Conservation (phyloP, 768 basidiomycete species). For the Amanita thiersii region DNA sequence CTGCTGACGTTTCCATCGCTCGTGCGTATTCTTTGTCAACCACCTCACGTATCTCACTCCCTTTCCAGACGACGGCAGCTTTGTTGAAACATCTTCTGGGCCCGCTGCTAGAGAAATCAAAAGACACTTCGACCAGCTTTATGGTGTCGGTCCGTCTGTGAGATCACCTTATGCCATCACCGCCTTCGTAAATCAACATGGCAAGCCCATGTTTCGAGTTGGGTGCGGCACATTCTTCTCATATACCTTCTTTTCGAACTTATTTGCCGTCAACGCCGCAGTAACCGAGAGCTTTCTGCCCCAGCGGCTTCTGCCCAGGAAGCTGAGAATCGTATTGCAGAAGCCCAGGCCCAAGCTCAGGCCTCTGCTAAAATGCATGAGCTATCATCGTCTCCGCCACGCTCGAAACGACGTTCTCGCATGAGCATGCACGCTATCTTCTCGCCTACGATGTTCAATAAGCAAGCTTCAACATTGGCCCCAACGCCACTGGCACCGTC, state of each 20-base stretch:
- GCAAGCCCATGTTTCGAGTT: conserved; percentile 69
- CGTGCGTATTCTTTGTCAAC: conserved; percentile 29
- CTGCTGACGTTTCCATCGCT: conserved; percentile 52
- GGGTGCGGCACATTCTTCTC: conserved; percentile 40
- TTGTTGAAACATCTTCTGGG: conserved; percentile 75
- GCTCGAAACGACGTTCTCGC: conserved; percentile 47
- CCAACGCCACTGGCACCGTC: neutral
- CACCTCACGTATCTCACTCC: conserved; percentile 11
- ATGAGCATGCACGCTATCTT: conserved; percentile 58
- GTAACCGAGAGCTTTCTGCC: conserved; percentile 53
- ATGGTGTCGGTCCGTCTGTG: conserved; percentile 57
- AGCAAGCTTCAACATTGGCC: conserved; percentile 15
- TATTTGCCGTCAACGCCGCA: conserved; percentile 17
- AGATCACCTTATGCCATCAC: conserved; percentile 79
- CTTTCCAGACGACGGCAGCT: conserved; percentile 55
- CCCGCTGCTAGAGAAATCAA: conserved; percentile 73
- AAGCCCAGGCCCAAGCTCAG: conserved; percentile 15
- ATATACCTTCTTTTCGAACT: conserved; percentile 1
- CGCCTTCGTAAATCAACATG: conserved; percentile 76
- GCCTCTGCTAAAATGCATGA: conserved; percentile 22
- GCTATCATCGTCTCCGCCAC: conserved; percentile 27
- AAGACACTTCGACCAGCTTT: conserved; percentile 59
- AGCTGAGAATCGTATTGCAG: conserved; percentile 35
- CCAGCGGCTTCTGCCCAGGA: conserved; percentile 47
- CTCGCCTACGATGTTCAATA: conserved; percentile 45